Conservation (phyloP, 2,329 filamentous ascomycete genomes). For the Pyrenochaeta sp. region DNA sequence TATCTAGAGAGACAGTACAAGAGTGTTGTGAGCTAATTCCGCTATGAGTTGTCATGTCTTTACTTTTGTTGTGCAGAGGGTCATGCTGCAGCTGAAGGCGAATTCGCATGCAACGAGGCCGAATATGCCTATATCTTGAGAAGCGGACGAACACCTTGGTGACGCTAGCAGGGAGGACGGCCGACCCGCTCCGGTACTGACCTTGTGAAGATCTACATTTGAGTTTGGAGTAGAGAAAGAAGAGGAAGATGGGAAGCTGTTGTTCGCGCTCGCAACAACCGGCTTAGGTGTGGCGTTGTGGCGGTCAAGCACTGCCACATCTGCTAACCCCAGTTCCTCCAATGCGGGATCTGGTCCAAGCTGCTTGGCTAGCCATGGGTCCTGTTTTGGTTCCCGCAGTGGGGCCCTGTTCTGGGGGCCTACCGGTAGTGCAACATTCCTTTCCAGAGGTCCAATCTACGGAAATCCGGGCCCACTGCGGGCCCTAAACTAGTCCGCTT, state of each 20-base stretch:
- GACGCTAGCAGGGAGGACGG: conserved; percentile 26
- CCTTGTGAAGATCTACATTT: not conserved
- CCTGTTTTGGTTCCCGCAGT: too few relatives aligned
- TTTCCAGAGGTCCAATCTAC: conserved; percentile 1
- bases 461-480: not conserved
- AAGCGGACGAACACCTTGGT: conserved; percentile 35
- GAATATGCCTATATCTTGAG: too few relatives aligned
- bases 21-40: too few relatives aligned
- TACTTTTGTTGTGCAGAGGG: too few relatives aligned
- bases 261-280: not conserved
- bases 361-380: not conserved
- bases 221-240: conserved; percentile 1
- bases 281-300: conserved; percentile 1
- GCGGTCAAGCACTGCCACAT: conserved; percentile 1
- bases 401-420: not conserved
- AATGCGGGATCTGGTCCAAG: conserved; percentile 1
- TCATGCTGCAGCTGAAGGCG: too few relatives aligned
- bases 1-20: too few relatives aligned
- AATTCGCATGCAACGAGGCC: too few relatives aligned
- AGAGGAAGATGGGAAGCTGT: conserved; percentile 1
- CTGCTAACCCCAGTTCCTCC: conserved; percentile 1
- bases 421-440: conserved; percentile 1
- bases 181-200: too few relatives aligned
- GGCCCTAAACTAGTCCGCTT: not conserved
- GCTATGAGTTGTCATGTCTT: too few relatives aligned